phyloP scores from a whole-genome alignment of 1,284 basidiomycete species.

The Cutaneotrichosporon sp. region DNA sequence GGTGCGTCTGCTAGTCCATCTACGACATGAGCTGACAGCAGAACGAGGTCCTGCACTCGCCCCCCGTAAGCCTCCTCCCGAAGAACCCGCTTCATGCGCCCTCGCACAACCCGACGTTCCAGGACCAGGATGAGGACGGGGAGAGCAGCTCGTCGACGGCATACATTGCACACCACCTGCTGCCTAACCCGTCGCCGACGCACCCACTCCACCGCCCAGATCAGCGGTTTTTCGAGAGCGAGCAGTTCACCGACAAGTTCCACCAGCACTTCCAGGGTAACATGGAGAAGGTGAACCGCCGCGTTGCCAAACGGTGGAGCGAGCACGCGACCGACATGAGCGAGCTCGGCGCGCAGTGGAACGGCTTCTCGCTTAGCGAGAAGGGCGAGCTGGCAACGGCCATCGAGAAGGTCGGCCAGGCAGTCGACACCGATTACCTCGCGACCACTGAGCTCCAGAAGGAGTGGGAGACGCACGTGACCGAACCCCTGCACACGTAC shows the following conservation, averaged over 20 bases:
- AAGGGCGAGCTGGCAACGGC: conserved; percentile 44
- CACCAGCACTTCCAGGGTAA: conserved; percentile 84
- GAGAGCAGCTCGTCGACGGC: conserved; percentile 34
- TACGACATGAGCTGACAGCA: conserved; percentile 43
- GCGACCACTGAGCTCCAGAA: conserved; percentile 85
- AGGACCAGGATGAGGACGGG: conserved; percentile 39
- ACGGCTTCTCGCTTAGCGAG: conserved; percentile 86
- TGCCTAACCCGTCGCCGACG: conserved; percentile 84
- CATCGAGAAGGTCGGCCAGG: conserved; percentile 69
- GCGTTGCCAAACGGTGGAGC: conserved; percentile 90
- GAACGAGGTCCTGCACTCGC: conserved; percentile 88
- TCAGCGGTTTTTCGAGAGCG: conserved; percentile 92
- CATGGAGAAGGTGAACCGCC: conserved; percentile 94
- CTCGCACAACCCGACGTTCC: conserved; percentile 81
- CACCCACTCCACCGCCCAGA: conserved; percentile 85
- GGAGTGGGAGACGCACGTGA: conserved; percentile 88
- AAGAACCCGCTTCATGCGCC: conserved; percentile 96
- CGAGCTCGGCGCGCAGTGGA: conserved; percentile 92
- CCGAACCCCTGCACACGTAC: conserved; percentile 95
- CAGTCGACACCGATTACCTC: conserved; percentile 90
- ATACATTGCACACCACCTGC: conserved; percentile 55
- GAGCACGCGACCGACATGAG: conserved; percentile 89
- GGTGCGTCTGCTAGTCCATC: conserved; percentile 63
- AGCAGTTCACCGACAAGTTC: conserved; percentile 95
- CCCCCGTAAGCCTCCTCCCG: conserved; percentile 83